Evolutionary conservation across 108 stramenopile species (phyloP).

Genomic region (Schizochytrium sp.): DNA sequence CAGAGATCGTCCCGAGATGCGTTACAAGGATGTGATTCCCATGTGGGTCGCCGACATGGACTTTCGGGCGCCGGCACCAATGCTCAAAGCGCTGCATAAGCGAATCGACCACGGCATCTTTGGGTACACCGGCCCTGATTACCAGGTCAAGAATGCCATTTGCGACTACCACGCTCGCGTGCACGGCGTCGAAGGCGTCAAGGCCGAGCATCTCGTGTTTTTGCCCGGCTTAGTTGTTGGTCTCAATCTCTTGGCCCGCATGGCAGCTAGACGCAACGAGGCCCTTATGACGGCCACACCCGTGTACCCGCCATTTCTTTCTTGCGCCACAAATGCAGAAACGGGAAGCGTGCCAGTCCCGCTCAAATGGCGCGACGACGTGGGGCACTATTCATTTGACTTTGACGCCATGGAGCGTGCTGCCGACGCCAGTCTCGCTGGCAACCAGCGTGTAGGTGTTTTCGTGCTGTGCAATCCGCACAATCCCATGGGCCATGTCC

Average conservation of each 20-base stretch:
- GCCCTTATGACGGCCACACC: neutral
- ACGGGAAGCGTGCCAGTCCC: neutral
- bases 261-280: neutral
- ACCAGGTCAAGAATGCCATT: constrained; percentile 13
- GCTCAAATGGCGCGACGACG: neutral
- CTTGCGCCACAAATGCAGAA: neutral
- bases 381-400: neutral
- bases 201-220: neutral
- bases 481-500: neutral
- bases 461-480: constrained; percentile 16
- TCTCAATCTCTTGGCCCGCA: neutral
- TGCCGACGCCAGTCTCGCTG: neutral
- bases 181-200: neutral
- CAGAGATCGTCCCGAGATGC: neutral
- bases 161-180: neutral
- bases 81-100: constrained; percentile 22
- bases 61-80: constrained; percentile 17
- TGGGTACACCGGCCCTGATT: constrained; percentile 30
- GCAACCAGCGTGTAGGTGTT: neutral
- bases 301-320: neutral
- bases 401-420: constrained; percentile 14
- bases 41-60: constrained; percentile 42
- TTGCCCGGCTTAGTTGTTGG: neutral
- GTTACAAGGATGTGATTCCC: neutral
- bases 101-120: constrained; percentile 37